A percentile compares a stretch with the other conserved stretches of the same genome.
phyloP scores from a whole-genome alignment of 768 basidiomycete genomes.

The Serendipita indica region DNA sequence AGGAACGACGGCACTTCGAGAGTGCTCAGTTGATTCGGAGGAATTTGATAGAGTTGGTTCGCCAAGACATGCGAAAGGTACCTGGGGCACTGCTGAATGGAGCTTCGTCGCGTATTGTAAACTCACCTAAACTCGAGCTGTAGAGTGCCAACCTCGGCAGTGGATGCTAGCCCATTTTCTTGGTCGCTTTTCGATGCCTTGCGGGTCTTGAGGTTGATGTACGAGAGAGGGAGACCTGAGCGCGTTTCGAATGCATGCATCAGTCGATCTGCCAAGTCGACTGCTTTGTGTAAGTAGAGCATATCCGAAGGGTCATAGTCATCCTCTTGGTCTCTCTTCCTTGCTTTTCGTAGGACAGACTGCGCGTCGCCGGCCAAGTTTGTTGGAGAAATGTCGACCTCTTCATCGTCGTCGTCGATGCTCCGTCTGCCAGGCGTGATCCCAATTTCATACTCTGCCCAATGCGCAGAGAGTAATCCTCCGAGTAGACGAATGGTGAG shows the following conservation, averaged over 20 bases:
- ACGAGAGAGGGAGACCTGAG: slow-evolving; percentile 66
- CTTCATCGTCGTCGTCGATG: not conserved
- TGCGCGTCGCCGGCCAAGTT: too few species aligned
- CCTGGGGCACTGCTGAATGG: too few species aligned
- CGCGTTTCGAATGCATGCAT: slow-evolving; percentile 70
- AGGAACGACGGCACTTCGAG: not conserved
- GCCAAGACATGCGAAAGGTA: not conserved
- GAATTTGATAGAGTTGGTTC: not conserved
- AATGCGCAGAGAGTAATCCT: slow-evolving; percentile 74
- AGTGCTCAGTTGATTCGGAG: not conserved
- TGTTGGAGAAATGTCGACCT: not conserved
- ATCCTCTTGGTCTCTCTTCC: not conserved
- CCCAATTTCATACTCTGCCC: slow-evolving; percentile 8
- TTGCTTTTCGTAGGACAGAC: not conserved
- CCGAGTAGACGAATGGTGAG: slow-evolving; percentile 88
- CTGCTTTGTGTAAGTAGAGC: slow-evolving; percentile 59
- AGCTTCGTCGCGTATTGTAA: too few species aligned
- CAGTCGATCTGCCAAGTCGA: slow-evolving; percentile 76
- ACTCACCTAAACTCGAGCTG: slow-evolving; percentile 76
- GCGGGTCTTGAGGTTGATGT: slow-evolving; percentile 53
- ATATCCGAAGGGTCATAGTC: slow-evolving; percentile 26
- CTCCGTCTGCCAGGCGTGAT: not conserved
- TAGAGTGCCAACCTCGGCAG: slow-evolving; percentile 76
- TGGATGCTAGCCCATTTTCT: slow-evolving; percentile 53
- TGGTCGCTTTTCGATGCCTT: slow-evolving; percentile 42